These are phyloP conservation scores for Aspergillus sp. DNA, from an alignment of 2,329 filamentous ascomycete species.

Conservation along the genomic window DNA sequence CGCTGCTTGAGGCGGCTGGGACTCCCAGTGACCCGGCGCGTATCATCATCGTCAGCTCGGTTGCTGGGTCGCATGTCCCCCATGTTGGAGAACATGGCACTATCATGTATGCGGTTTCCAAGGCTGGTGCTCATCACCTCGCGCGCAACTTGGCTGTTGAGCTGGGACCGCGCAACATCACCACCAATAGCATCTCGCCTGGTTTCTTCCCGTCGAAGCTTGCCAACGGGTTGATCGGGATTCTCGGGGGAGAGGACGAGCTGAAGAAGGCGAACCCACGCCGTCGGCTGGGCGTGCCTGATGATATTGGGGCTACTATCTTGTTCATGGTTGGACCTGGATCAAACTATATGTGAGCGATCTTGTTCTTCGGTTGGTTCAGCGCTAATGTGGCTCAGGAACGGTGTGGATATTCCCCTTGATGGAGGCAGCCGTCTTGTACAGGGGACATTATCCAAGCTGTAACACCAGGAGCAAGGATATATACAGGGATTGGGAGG, in stretches of 20 bases:
- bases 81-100: conserved; percentile 11
- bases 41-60: conserved; percentile 12
- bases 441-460: background rate
- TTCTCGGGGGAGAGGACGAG: conserved; percentile 10
- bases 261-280: conserved; percentile 10
- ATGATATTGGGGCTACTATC: conserved; percentile 9
- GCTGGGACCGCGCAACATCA: conserved; percentile 10
- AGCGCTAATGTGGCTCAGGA: background rate
- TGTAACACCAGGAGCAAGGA: background rate
- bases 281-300: conserved; percentile 7
- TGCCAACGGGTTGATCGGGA: conserved; percentile 12
- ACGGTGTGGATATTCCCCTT: background rate
- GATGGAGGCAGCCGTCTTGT: background rate
- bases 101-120: conserved; percentile 15
- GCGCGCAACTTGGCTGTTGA: conserved; percentile 11
- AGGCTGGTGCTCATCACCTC: conserved; percentile 10
- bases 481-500: no score
- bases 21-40: conserved; percentile 3
- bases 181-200: conserved; percentile 9
- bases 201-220: conserved; percentile 13
- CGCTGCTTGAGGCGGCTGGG: conserved; percentile 6
- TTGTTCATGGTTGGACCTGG: conserved; percentile 10
- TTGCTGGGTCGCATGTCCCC: conserved; percentile 7
- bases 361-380: background rate
- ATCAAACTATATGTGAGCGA: conserved; percentile 11